Base-by-base conservation (phyloP, 257 asterid species). In the Jacaranda copaia region DNA sequence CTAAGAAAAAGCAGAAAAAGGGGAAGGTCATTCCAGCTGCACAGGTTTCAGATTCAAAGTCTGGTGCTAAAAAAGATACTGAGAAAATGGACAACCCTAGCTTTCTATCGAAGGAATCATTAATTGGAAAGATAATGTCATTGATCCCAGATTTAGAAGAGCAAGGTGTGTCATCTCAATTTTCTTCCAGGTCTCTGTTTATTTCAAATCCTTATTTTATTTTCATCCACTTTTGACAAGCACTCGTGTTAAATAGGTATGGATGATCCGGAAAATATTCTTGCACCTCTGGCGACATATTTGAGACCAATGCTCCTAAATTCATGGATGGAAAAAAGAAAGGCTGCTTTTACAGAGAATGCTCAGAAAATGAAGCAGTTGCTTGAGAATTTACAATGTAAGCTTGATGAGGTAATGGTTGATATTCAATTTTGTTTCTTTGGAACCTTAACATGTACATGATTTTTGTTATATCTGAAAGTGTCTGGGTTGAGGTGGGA, bases 271-370 rank as follows among this genome's bases (percentile, higher is more conserved):
- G 97, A 93, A 85, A 73, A 87, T 14, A 86, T 96, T 82, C 94
- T 96, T 76, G 85, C 87, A 73, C 97, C 96, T 83, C 84, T 96
- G 81, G 96, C 89, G 11, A 84, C 78, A 87, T 83, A 91, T 79
- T 77, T 96, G 86, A 90, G 92, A 84, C 98, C 99, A 78, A 87
- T 88, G 96, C 98, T 96, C 32, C 79, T 93, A 73, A 89, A 89
- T 84, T 82, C 96, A 68, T 93, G 90, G 96, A 89, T 79, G 85
- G 97, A 93, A 81, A 92, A 89, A 83, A 87, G 90, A 87, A 93
- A 89, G 89, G 86, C 89, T 60, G 90, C 92, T 72, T 96, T 93
- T 74, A 88, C 99, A 2, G 96, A 96, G 73, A 96, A 90, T 87
- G 79, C 90, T 68, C 99, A 96, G 89, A 90, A 88, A 80, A 89